Base-by-base conservation (phyloP, 169 alveolate genomes). In the Eimeria falciformis region DNA sequence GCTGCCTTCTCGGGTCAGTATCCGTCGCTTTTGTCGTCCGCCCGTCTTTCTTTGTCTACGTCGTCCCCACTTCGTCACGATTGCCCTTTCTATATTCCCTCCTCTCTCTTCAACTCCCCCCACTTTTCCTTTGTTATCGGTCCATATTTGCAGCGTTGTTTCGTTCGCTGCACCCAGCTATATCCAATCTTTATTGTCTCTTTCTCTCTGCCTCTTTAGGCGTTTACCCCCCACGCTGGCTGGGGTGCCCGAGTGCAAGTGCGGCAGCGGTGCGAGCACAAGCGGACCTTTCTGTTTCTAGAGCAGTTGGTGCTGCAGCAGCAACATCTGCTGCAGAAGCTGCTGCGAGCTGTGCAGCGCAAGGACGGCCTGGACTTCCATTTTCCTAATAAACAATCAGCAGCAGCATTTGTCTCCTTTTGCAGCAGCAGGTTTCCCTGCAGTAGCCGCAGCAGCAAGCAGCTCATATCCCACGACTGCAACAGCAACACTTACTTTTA, bases 311-410 rank as follows among this genome's bases (percentile, higher is more conserved):
- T 99, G 73, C 92, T 99, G 75, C 73, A 62, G 73, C 98, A 98
- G 97, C 98, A 98, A 69, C n/a, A 37, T 50, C 62, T 75, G 69
- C 62, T 56, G 50, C 56, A 37, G 62, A 37, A 45, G 86, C 97
- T 98, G 29, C 92, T 98, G 88, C 97, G 97, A 82, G 98, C 98
- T 47, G 96, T 97, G 75, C 98, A 98, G 84, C 94, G 96, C 71
- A 98, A 98, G 46, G 99, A 99, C 83, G 99, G 99, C 21, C 87
- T 99, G 62, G 99, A 99, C 92, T 98, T 99, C 94, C 99, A 97
- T 93, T 99, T 98, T 94, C 95, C 96, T 29, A 95, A 97, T 68
- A 96, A 97, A 93, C 96, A 97, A n/a, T 98, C 97, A 92, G 99
- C 99, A 29, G 97, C 97, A 62, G 95, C 97, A 90, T 96, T 99